Percentiles rank a stretch among this genome's conserved stretches.
Evolutionary conservation across 805 yeast genomes (phyloP).

Genomic region (Metschnikowia borealis): DNA sequence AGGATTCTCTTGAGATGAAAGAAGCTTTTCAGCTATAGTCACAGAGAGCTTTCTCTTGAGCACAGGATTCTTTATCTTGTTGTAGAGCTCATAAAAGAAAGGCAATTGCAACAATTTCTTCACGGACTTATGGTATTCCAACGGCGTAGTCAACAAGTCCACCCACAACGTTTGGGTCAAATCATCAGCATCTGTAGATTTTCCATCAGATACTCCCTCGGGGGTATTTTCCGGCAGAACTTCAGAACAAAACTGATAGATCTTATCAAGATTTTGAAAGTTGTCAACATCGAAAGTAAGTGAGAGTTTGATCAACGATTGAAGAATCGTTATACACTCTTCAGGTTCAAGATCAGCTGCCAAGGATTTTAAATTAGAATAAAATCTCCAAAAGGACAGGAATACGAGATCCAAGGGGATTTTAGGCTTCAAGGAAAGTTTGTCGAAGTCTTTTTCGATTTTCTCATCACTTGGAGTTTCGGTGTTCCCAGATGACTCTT

Average conservation of each 20-base stretch:
- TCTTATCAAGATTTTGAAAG: constrained; percentile 53
- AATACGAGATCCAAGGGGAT: constrained; percentile 41
- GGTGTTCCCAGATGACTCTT: background rate
- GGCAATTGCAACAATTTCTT: constrained; percentile 42
- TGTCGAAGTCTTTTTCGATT: background rate
- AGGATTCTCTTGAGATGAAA: constrained; percentile 34
- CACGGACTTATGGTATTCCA: constrained; percentile 39
- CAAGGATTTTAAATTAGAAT: constrained; percentile 48
- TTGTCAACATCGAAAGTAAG: constrained; percentile 64
- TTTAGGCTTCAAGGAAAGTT: background rate
- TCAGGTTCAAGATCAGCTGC: constrained; percentile 66
- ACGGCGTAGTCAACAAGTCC: constrained; percentile 46
- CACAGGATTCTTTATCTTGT: constrained; percentile 46
- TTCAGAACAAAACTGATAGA: constrained; percentile 55
- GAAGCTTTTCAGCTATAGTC: constrained; percentile 56
- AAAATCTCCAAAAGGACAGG: constrained; percentile 62
- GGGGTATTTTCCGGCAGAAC: constrained; percentile 19
- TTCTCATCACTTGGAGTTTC: background rate
- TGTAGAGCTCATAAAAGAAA: constrained; percentile 48
- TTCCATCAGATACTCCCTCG: constrained; percentile 9
- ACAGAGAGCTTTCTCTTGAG: constrained; percentile 57
- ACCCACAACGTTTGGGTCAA: constrained; percentile 36
- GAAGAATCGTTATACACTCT: constrained; percentile 61
- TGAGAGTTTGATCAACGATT: constrained; percentile 61
- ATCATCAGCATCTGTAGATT: constrained; percentile 13